A percentile compares a stretch with the other conserved stretches of the same genome.
phyloP scores from a whole-genome alignment of 129 eudicot genomes.

The Flaveria ramosissima region DNA sequence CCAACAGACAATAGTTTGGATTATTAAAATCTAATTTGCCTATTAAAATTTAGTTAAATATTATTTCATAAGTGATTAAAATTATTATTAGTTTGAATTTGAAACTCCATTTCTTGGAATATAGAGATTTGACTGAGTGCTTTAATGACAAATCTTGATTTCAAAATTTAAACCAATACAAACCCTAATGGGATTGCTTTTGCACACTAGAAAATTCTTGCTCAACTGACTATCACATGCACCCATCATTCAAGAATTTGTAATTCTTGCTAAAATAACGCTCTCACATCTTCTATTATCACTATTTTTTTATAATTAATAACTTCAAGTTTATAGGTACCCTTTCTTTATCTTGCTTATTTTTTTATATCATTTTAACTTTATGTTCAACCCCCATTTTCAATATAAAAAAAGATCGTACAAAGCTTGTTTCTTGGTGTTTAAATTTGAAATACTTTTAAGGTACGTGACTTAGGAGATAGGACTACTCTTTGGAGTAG shows the following conservation, averaged over 20 bases:
- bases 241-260: conserved; percentile 29
- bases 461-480: conserved; percentile 21
- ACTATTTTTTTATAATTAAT: conserved; percentile 27
- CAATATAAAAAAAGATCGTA: conserved; percentile 15
- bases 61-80: neutral
- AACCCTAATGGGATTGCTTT: conserved; percentile 13
- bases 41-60: no score
- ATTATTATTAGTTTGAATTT: neutral
- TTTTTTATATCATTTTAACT: conserved; percentile 20
- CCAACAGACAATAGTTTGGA: no score
- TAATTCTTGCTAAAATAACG: conserved; percentile 32
- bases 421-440: conserved; percentile 31
- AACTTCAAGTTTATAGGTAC: conserved; percentile 23
- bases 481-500: conserved; percentile 24
- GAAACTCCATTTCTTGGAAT: conserved; percentile 1
- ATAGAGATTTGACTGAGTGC: conserved; percentile 25
- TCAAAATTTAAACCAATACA: conserved; percentile 27
- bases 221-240: conserved; percentile 37
- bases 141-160: conserved; percentile 30
- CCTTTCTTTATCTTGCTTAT: conserved; percentile 30
- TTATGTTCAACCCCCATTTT: conserved; percentile 25
- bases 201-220: conserved; percentile 40
- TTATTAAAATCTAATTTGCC: no score
- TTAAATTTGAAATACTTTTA: conserved; percentile 27
- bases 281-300: conserved; percentile 41